Conservation (phyloP, 2,329 filamentous ascomycete genomes). For the Penicillium crustosum region DNA sequence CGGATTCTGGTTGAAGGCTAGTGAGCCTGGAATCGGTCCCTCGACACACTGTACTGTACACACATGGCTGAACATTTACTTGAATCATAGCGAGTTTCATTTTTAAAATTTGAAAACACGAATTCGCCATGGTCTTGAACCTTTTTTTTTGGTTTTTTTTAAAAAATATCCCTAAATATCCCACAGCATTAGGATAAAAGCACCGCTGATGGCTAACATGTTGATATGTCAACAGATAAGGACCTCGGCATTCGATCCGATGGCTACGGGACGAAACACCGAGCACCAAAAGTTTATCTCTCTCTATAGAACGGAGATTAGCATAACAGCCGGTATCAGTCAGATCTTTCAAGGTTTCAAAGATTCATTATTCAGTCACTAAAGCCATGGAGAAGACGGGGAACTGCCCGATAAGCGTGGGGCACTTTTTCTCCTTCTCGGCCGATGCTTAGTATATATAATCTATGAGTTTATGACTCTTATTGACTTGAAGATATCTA, state of each 20-base stretch:
- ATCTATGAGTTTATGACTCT: slow-evolving; percentile 11
- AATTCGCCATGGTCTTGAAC: neutral
- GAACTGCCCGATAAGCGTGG: slow-evolving; percentile 16
- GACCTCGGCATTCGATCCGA: neutral
- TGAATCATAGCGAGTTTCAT: neutral
- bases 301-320: neutral
- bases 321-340: neutral
- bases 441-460: slow-evolving; percentile 13
- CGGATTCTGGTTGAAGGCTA: slow-evolving; percentile 56
- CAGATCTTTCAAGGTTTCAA: neutral
- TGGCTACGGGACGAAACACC: neutral
- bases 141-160: too few relatives aligned
- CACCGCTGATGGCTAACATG: neutral
- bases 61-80: neutral
- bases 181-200: neutral
- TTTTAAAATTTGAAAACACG: neutral
- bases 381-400: slow-evolving; percentile 7
- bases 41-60: neutral
- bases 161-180: neutral
- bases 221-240: neutral
- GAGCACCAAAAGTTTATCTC: neutral
- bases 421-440: slow-evolving; percentile 11
- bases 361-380: neutral
- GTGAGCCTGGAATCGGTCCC: neutral
- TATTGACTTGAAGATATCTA: neutral